phyloP scores from a whole-genome alignment of 306 rosid species.

The barrel medic (Medicago truncatula) region MtrunA17r5.0-ANR NC_053048.1:44089501-44090000 shows the following conservation, averaged over 20 bases:
- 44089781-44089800: constrained; percentile 6
- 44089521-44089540: constrained; percentile 53
- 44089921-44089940: background rate
- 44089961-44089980: background rate
- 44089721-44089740: constrained; percentile 34
- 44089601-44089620: constrained; percentile 69
- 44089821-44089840: no score
- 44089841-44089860: background rate
- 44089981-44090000: background rate
- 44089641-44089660: constrained; percentile 41
- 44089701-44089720: constrained; percentile 25
- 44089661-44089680: constrained; percentile 37
- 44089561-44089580: constrained; percentile 52
- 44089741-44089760: constrained; percentile 25
- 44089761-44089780: background rate
- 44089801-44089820: background rate
- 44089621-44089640: constrained; percentile 40
- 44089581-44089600: constrained; percentile 58
- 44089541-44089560: constrained; percentile 63
- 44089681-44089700: constrained; percentile 42
- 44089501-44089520: constrained; percentile 71
- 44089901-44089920: background rate
- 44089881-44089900: background rate
- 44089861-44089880: background rate
- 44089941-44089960: background rate